These are phyloP conservation scores for Starmerella cellae DNA, from an alignment of 805 yeast genomes.

Conservation along the genomic window DNA sequence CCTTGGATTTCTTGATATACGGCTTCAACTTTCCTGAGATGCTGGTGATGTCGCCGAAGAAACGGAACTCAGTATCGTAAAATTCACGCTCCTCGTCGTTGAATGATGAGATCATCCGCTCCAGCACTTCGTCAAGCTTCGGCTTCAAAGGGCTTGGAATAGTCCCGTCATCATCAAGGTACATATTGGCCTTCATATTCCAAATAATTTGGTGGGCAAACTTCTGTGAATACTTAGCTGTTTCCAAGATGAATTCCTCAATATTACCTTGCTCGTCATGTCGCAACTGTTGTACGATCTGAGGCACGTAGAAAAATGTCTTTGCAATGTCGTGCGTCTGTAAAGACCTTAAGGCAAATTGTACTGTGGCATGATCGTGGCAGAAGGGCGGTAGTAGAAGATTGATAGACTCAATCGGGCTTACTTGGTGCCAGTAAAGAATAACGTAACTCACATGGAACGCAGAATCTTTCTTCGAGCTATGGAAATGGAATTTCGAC, in stretches of 20 bases:
- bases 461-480: not conserved
- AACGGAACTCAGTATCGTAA: slow-evolving; percentile 72
- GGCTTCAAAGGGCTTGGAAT: slow-evolving; percentile 78
- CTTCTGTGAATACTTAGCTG: slow-evolving; percentile 77
- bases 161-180: slow-evolving; percentile 73
- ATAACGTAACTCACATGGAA: slow-evolving; percentile 19
- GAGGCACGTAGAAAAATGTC: slow-evolving; percentile 95
- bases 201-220: slow-evolving; percentile 97
- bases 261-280: slow-evolving; percentile 74
- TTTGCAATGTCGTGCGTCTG: slow-evolving; percentile 76
- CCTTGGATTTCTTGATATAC: slow-evolving; percentile 81
- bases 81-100: slow-evolving; percentile 46
- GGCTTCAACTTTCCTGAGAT: slow-evolving; percentile 94
- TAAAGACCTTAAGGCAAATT: slow-evolving; percentile 79
- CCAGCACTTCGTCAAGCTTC: slow-evolving; percentile 56
- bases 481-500: not conserved
- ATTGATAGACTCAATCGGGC: slow-evolving; percentile 77
- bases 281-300: slow-evolving; percentile 83
- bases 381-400: slow-evolving; percentile 65
- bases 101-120: slow-evolving; percentile 49
- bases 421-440: slow-evolving; percentile 58
- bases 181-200: slow-evolving; percentile 92
- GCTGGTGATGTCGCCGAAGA: slow-evolving; percentile 80
- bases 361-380: slow-evolving; percentile 53
- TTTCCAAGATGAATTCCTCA: slow-evolving; percentile 75